Evolutionary conservation across 768 basidiomycete species (phyloP).

Genomic region (Tylopilus intermedius): DNA sequence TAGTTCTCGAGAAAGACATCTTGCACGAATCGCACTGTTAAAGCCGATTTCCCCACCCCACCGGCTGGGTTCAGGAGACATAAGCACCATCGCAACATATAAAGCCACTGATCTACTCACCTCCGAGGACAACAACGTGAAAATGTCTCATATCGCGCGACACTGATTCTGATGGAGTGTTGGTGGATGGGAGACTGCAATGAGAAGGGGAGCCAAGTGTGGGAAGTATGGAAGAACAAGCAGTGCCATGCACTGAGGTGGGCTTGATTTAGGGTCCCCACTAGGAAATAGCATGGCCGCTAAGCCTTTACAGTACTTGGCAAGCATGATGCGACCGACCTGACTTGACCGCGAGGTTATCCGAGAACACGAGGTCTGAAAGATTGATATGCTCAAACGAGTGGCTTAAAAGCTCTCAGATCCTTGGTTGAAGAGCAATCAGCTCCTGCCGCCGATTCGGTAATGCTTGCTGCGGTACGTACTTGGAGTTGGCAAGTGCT

Average conservation of each 20-base stretch:
- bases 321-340: conserved; percentile 6
- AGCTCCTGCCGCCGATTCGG: not conserved
- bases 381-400: not conserved
- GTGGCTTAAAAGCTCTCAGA: not conserved
- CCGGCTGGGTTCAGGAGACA: conserved; percentile 49
- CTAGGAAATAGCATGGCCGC: conserved; percentile 4
- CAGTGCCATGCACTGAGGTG: conserved; percentile 10
- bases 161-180: conserved; percentile 1
- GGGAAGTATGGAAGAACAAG: conserved; percentile 19
- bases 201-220: conserved; percentile 11
- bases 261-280: conserved; percentile 2
- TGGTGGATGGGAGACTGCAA: conserved; percentile 9
- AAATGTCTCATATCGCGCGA: conserved; percentile 56
- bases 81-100: not conserved
- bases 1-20: conserved; percentile 72
- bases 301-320: not conserved
- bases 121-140: conserved; percentile 77
- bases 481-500: not conserved
- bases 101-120: conserved; percentile 36
- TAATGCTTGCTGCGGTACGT: not conserved
- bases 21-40: conserved; percentile 74
- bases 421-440: not conserved
- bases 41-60: conserved; percentile 84
- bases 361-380: not conserved
- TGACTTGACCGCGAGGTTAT: not conserved